A percentile compares a stretch with the other conserved stretches of the same genome.
Evolutionary conservation across 2,329 filamentous ascomycete species (phyloP).

Genomic region (Niveomyces coronatus): DNA sequence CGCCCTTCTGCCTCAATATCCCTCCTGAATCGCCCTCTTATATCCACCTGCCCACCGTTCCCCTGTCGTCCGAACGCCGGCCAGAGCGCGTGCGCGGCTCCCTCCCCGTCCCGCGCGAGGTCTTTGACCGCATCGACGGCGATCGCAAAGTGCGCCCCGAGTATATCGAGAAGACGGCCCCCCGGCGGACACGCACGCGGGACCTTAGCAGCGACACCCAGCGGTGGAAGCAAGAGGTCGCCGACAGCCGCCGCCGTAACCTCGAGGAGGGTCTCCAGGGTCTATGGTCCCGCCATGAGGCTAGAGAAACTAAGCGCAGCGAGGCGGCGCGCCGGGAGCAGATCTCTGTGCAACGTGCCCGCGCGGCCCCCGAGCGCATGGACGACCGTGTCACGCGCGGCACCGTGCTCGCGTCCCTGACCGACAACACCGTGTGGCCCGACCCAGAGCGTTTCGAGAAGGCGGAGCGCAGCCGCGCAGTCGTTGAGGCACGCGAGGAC

Average conservation of each 20-base stretch:
- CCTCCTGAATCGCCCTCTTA: slow-evolving; percentile 82
- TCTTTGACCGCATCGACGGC: slow-evolving; percentile 55
- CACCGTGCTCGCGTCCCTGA: slow-evolving; percentile 44
- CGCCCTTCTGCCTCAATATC: slow-evolving; percentile 40
- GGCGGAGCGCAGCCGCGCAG: slow-evolving; percentile 35
- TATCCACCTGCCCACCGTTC: slow-evolving; percentile 68
- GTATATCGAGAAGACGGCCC: slow-evolving; percentile 53
- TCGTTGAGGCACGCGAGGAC: slow-evolving; percentile 30
- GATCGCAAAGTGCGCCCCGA: slow-evolving; percentile 48
- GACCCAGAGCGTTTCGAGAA: slow-evolving; percentile 54
- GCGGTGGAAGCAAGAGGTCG: slow-evolving; percentile 64
- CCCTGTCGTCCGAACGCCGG: slow-evolving; percentile 52
- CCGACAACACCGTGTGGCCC: slow-evolving; percentile 40
- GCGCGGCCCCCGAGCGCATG: slow-evolving; percentile 56
- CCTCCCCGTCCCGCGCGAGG: slow-evolving; percentile 69
- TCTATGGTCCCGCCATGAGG: slow-evolving; percentile 56
- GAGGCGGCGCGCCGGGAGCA: slow-evolving; percentile 36
- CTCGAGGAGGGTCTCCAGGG: slow-evolving; percentile 60
- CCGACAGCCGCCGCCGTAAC: slow-evolving; percentile 59
- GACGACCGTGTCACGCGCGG: slow-evolving; percentile 69
- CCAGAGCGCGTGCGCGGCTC: slow-evolving; percentile 56
- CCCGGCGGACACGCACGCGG: slow-evolving; percentile 35
- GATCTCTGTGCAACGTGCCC: slow-evolving; percentile 32
- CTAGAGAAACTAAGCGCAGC: slow-evolving; percentile 24
- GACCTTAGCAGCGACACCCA: slow-evolving; percentile 28